These are phyloP conservation scores for Globisporangium nodosum DNA, from an alignment of 352 stramenopile species.

Conservation along the genomic window DNA sequence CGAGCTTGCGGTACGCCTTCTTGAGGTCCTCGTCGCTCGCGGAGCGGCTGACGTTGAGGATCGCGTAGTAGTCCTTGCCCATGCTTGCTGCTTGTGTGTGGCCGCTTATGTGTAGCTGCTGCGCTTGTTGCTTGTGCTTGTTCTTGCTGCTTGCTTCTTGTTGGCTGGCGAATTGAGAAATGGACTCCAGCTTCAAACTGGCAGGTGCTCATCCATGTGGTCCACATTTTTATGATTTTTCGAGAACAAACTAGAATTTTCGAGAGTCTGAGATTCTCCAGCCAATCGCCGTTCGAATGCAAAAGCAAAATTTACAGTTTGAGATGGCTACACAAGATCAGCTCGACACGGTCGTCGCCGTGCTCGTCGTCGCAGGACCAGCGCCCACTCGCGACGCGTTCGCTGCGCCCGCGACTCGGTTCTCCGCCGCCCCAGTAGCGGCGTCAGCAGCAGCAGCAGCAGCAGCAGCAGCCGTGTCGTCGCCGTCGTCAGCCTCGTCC, in stretches of 20 bases:
- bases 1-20: conserved; percentile 87
- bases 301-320: background rate
- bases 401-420: too few species aligned
- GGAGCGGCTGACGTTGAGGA: conserved; percentile 58
- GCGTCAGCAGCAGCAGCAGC: background rate
- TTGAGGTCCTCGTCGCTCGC: conserved; percentile 76
- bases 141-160: background rate
- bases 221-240: background rate
- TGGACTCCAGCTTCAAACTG: conserved; percentile 2
- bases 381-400: background rate
- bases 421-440: background rate
- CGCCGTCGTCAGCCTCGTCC: background rate
- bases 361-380: background rate
- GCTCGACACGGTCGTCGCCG: too few species aligned
- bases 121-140: conserved; percentile 1
- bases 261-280: background rate
- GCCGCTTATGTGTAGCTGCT: background rate
- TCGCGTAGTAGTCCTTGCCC: conserved; percentile 86
- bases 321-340: too few species aligned
- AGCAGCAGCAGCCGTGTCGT: background rate
- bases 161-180: conserved; percentile 7
- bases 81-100: conserved; percentile 21
- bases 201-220: background rate
- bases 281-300: background rate
- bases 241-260: background rate